A percentile compares a stretch with the other conserved stretches of the same genome.
Evolutionary conservation across 2,329 filamentous ascomycete species (phyloP).

Genomic region (Colletotrichum lindemuthianum): DNA sequence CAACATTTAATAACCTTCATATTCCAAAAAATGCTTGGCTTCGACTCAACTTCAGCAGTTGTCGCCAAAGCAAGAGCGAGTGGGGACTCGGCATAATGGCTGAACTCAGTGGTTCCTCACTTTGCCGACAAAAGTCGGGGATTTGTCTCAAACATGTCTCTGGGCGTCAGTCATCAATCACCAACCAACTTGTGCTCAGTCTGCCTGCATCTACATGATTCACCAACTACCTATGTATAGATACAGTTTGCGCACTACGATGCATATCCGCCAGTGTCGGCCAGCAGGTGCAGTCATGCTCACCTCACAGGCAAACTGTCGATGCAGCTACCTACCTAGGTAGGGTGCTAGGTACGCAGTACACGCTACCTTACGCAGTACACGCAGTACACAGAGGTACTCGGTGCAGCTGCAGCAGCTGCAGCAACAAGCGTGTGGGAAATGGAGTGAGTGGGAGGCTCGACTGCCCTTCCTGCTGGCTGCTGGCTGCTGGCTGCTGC

Average conservation of each 20-base stretch:
- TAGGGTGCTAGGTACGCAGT: too few species aligned
- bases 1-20: not conserved
- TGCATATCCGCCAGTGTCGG: not conserved
- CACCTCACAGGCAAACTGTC: not conserved
- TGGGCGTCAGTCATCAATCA: not conserved
- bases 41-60: not conserved
- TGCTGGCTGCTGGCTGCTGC: conserved; percentile 4
- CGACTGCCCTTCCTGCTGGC: too few species aligned
- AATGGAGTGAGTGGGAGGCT: too few species aligned
- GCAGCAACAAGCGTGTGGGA: too few species aligned
- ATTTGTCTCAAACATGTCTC: conserved; percentile 20
- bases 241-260: not conserved
- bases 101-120: conserved; percentile 8
- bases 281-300: not conserved
- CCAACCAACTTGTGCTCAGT: not conserved
- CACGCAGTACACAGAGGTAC: too few species aligned
- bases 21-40: not conserved
- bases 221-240: not conserved
- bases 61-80: not conserved
- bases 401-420: too few species aligned
- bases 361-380: not conserved
- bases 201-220: not conserved
- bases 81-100: conserved; percentile 13
- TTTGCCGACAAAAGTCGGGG: conserved; percentile 19
- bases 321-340: not conserved